These are phyloP conservation scores for Kodamaea jinghongensis DNA, from an alignment of 805 yeast genomes.

Conservation along the genomic window DNA sequence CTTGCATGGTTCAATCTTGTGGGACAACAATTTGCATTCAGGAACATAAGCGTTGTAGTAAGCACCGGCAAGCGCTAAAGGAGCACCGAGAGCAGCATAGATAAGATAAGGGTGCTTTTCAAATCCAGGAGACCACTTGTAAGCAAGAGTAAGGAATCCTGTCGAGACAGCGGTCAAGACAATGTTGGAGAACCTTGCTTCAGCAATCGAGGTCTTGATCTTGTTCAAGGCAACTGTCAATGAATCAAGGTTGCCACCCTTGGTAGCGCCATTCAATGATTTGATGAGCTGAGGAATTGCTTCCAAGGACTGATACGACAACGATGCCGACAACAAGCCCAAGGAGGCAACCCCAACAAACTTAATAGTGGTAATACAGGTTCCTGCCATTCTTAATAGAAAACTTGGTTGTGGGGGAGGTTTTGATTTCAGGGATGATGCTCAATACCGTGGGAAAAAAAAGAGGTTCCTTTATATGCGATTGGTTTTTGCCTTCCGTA, in stretches of 20 bases:
- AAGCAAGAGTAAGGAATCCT: slow-evolving; percentile 53
- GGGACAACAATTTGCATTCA: slow-evolving; percentile 18
- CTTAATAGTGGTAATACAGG: slow-evolving; percentile 48
- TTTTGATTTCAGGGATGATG: slow-evolving; percentile 4
- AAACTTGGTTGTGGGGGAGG: background rate
- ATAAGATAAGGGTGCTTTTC: slow-evolving; percentile 73
- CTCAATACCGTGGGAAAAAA: too few species aligned
- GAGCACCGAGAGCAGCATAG: slow-evolving; percentile 59
- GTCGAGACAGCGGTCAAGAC: slow-evolving; percentile 49
- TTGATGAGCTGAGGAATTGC: slow-evolving; percentile 28
- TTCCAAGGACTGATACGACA: slow-evolving; percentile 39
- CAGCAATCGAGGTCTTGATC: slow-evolving; percentile 21
- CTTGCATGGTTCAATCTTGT: slow-evolving; percentile 1
- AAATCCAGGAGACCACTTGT: slow-evolving; percentile 48
- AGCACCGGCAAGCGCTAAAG: slow-evolving; percentile 33
- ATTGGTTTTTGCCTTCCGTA: too few species aligned
- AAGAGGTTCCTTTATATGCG: too few species aligned
- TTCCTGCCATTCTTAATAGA: slow-evolving; percentile 5
- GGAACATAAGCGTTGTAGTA: slow-evolving; percentile 14
- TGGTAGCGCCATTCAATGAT: slow-evolving; percentile 21
- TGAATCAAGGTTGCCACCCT: slow-evolving; percentile 4
- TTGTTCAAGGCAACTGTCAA: slow-evolving; percentile 14
- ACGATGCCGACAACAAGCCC: slow-evolving; percentile 60
- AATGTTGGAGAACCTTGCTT: slow-evolving; percentile 21
- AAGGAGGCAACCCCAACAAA: slow-evolving; percentile 63